Percentiles rank a stretch among this genome's conserved stretches.
These are phyloP conservation scores for Neoboletus brunneissimus DNA, from an alignment of 768 basidiomycete species.

Conservation along the genomic window DNA sequence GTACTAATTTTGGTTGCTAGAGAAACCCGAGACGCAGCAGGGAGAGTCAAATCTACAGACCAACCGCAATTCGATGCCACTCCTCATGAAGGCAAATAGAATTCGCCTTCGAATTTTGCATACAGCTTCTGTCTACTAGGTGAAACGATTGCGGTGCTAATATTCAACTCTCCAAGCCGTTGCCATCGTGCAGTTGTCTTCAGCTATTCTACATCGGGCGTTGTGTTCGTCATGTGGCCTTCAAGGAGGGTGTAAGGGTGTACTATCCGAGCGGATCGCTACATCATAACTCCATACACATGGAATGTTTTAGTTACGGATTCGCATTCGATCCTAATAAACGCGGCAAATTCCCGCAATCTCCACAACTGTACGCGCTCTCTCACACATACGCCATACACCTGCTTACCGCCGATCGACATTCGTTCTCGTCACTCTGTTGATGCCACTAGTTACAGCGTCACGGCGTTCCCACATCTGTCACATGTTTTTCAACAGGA, in stretches of 20 bases:
- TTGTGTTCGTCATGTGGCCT: slow-evolving; percentile 13
- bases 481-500: slow-evolving; percentile 11
- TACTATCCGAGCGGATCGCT: slow-evolving; percentile 9
- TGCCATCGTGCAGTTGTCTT: not conserved
- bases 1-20: slow-evolving; percentile 12
- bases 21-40: slow-evolving; percentile 1
- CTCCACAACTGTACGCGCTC: slow-evolving; percentile 21
- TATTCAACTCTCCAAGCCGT: not conserved
- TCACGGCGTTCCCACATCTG: slow-evolving; percentile 67
- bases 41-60: not conserved
- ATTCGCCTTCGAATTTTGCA: not conserved
- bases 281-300: slow-evolving; percentile 8
- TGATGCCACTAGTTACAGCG: slow-evolving; percentile 10
- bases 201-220: not conserved
- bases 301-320: slow-evolving; percentile 1
- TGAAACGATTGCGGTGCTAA: not conserved
- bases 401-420: slow-evolving; percentile 30
- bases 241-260: slow-evolving; percentile 11
- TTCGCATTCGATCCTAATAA: slow-evolving; percentile 19
- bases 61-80: slow-evolving; percentile 1
- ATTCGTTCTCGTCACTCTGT: slow-evolving; percentile 27
- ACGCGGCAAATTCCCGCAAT: slow-evolving; percentile 28
- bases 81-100: slow-evolving; percentile 12
- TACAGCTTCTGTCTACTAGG: not conserved
- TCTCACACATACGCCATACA: not conserved